Evolutionary conservation across 441 rosid genomes (phyloP).

Genomic region (Pelargonium myrrhifolium): DNA sequence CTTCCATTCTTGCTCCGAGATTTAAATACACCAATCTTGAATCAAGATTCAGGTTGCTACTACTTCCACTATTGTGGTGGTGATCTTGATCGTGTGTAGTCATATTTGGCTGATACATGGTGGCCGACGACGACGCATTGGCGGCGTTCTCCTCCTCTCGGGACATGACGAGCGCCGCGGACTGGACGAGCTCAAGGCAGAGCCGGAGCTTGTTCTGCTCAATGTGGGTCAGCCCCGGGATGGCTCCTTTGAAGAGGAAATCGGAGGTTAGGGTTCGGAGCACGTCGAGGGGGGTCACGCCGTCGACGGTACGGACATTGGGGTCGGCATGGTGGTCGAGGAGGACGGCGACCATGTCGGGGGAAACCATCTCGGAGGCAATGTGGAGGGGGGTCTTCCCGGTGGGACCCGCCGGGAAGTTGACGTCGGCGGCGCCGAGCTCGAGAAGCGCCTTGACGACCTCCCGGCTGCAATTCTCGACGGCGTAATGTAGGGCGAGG

Average conservation of each 20-base stretch:
- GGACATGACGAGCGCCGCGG: conserved; percentile 89
- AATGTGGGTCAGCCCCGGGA: conserved; percentile 84
- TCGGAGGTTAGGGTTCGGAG: conserved; percentile 93
- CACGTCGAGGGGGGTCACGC: conserved; percentile 84
- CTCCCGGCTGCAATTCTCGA: conserved; percentile 90
- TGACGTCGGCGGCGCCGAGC: conserved; percentile 94
- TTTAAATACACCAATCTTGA: conserved; percentile 83
- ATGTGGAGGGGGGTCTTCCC: conserved; percentile 89
- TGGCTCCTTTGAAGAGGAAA: conserved; percentile 96
- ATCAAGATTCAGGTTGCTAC: conserved; percentile 58
- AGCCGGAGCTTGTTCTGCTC: conserved; percentile 94
- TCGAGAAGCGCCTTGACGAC: conserved; percentile 93
- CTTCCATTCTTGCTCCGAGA: too few species aligned
- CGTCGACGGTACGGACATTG: conserved; percentile 80
- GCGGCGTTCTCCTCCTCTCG: conserved; percentile 71
- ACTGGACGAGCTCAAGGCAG: conserved; percentile 93
- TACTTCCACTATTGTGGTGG: too few species aligned
- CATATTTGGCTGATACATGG: conserved; percentile 53
- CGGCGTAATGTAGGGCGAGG: conserved; percentile 87
- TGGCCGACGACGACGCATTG: conserved; percentile 36
- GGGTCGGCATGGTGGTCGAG: conserved; percentile 98
- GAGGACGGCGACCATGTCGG: conserved; percentile 95
- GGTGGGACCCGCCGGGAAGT: conserved; percentile 79
- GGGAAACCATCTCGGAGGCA: conserved; percentile 97
- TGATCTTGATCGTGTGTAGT: too few species aligned